phyloP scores from a whole-genome alignment of 768 basidiomycete genomes.

The Termitomyces sp. region DNA sequence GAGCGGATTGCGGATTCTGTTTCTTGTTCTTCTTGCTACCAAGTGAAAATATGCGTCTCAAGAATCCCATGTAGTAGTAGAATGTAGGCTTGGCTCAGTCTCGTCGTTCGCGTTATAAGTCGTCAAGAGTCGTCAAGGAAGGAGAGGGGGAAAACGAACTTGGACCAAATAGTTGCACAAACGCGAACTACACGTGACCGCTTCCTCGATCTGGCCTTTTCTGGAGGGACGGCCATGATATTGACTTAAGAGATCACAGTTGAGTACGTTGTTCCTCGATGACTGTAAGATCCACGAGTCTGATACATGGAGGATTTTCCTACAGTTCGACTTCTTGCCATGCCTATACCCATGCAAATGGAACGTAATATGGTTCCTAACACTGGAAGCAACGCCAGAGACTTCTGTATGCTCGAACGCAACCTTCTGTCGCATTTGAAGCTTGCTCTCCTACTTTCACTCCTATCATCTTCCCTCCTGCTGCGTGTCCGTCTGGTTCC shows the following conservation, averaged over 20 bases:
- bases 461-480: slow-evolving; percentile 59
- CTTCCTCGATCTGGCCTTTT: not conserved
- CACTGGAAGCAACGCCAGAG: slow-evolving; percentile 58
- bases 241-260: not conserved
- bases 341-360: not conserved
- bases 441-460: slow-evolving; percentile 55
- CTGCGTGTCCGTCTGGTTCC: slow-evolving; percentile 56
- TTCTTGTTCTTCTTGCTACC: slow-evolving; percentile 57
- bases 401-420: slow-evolving; percentile 75
- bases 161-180: slow-evolving; percentile 36
- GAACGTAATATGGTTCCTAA: slow-evolving; percentile 32
- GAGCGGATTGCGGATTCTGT: slow-evolving; percentile 18
- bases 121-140: slow-evolving; percentile 9
- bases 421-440: slow-evolving; percentile 67
- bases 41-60: slow-evolving; percentile 66
- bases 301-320: not conserved
- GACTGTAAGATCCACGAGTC: not conserved
- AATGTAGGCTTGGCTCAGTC: slow-evolving; percentile 4
- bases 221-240: too few relatives aligned
- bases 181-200: slow-evolving; percentile 27
- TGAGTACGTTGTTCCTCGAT: not conserved
- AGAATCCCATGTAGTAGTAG: slow-evolving; percentile 48
- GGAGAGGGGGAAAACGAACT: slow-evolving; percentile 25
- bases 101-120: slow-evolving; percentile 12
- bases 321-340: not conserved